These are phyloP conservation scores for Coniochaeta prunicola DNA, from an alignment of 2,329 filamentous ascomycete genomes.

Conservation along the genomic window DNA sequence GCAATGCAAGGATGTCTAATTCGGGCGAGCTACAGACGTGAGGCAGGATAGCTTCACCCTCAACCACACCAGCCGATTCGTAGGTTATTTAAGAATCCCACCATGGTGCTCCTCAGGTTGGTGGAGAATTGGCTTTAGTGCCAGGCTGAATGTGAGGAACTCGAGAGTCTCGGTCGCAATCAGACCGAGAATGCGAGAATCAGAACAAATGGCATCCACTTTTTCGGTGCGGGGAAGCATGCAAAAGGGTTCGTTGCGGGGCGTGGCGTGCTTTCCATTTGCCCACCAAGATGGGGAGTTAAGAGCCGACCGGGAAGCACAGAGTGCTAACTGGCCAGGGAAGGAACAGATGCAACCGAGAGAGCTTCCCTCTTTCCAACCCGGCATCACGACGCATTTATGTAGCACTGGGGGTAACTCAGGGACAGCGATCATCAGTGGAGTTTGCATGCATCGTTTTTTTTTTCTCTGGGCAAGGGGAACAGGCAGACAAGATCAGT, in stretches of 20 bases:
- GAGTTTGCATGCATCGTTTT: background rate
- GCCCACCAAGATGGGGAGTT: background rate
- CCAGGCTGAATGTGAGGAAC: background rate
- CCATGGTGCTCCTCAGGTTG: constrained; percentile 2
- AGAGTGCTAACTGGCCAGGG: background rate
- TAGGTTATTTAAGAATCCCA: background rate
- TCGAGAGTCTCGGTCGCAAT: constrained; percentile 8
- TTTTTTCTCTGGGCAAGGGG: no score
- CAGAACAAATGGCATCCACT: background rate
- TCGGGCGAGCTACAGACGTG: background rate
- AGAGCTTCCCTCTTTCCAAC: background rate
- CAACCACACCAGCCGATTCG: background rate
- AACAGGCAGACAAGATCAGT: no score
- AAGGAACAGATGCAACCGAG: background rate
- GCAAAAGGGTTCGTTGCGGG: background rate
- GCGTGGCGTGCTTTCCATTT: background rate
- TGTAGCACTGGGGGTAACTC: background rate
- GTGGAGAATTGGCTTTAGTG: constrained; percentile 6
- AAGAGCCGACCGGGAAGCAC: background rate
- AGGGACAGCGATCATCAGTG: background rate
- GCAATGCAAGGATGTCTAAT: background rate
- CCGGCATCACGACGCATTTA: background rate
- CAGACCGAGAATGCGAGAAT: constrained; percentile 5
- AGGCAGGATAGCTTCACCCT: background rate
- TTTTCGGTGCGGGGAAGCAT: background rate